Base-by-base conservation (phyloP, 192 early-diverging fungal genomes). In the Backusella macrospora region DNA sequence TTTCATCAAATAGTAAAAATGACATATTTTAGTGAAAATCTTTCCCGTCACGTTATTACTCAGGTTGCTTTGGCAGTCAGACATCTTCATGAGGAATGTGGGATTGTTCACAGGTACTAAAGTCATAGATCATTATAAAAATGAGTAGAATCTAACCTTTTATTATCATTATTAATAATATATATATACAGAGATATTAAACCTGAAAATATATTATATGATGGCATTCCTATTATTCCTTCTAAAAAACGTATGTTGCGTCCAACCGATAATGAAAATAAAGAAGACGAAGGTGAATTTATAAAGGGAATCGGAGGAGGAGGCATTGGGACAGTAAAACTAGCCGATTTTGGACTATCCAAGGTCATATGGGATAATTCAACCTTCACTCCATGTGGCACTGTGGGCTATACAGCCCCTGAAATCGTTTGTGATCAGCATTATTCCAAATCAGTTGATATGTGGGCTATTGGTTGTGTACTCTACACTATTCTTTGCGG, bases 351-450 rank as follows among this genome's bases (percentile, higher is more conserved):
- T 87, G 94, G 95, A 4, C 76, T 96, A 18, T 94, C 93, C 52
- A 95, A 95, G 79, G 88, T 95, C 23, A 88, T 95, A 16, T 93
- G 92, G 89, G 86, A 94, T 72, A 88, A 90, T 71, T 84, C 89
- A 5, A 95, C 95, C 21, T 88, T 87, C 83, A 98, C 96, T 45
- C 96, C 96, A 3, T 96, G 95, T 73, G 96, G 96, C 14, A 98
- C 96, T 8, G 90, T 95, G 8, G 94, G 94, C 18, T 98, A 98
- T 72, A 93, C 95, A 5, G 96, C 96, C 3, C 96, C 96, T 18
- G 96, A 98, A 81, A 94, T 98, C 67, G 88, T 98, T 26, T 90
- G 84, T 73, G 91, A 91, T 78, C 87, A 93, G 74, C 78, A 86
- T 40, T 95, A 95, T 70, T 92, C 90, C 48, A 93, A 92, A 80